Percentiles rank a stretch among this genome's conserved stretches.
Evolutionary conservation across 352 stramenopile genomes (phyloP).

Genomic region (Pythium folliculosum): DNA sequence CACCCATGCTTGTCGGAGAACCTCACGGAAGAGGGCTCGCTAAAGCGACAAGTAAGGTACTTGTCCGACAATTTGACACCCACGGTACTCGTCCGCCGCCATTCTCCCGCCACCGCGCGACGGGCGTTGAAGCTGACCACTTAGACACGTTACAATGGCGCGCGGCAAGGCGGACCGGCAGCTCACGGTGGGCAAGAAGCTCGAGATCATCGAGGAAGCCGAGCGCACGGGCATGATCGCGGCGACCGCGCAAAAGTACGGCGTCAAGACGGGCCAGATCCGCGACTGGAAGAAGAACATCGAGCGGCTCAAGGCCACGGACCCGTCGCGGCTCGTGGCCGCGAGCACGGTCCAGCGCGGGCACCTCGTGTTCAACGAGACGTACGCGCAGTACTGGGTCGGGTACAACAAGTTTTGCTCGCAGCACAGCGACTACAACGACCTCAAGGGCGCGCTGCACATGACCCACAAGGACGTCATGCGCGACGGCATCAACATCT

Average conservation of each 20-base stretch:
- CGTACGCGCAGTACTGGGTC: slow-evolving; percentile 89
- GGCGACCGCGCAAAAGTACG: slow-evolving; percentile 82
- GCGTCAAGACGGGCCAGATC: slow-evolving; percentile 85
- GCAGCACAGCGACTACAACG: slow-evolving; percentile 66
- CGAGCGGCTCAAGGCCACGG: slow-evolving; percentile 69
- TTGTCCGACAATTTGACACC: slow-evolving; percentile 19
- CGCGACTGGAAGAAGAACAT: slow-evolving; percentile 90
- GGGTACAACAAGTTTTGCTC: slow-evolving; percentile 89
- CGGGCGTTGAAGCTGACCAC: not conserved
- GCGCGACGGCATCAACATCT: slow-evolving; percentile 74
- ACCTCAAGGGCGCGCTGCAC: slow-evolving; percentile 69
- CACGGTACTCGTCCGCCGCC: slow-evolving; percentile 23
- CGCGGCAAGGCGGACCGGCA: slow-evolving; percentile 78
- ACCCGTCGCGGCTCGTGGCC: slow-evolving; percentile 78
- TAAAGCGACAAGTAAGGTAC: slow-evolving; percentile 30
- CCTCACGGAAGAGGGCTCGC: slow-evolving; percentile 4
- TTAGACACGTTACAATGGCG: slow-evolving; percentile 46
- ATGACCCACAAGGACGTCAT: slow-evolving; percentile 73
- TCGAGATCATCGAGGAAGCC: slow-evolving; percentile 87
- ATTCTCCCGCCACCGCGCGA: slow-evolving; percentile 3
- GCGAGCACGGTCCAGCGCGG: slow-evolving; percentile 81
- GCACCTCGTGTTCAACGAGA: slow-evolving; percentile 87
- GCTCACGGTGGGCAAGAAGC: slow-evolving; percentile 87
- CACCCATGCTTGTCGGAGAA: not conserved
- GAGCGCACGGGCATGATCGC: slow-evolving; percentile 78